phyloP scores from a whole-genome alignment of 164 flowering plant species.

The Echeveria elegans region DNA sequence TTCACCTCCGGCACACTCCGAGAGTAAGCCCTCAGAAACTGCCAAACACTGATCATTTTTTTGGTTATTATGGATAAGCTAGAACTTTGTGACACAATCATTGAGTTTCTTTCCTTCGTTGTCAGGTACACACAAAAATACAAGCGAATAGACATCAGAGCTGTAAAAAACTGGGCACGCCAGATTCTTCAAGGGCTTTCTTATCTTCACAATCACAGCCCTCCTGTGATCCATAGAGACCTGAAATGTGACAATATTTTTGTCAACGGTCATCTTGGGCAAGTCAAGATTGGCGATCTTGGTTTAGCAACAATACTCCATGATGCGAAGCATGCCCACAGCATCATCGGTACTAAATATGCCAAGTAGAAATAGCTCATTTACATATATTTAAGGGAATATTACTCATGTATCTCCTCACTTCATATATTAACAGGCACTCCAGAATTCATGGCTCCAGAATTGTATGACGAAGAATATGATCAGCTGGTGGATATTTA shows the following conservation, averaged over 20 bases:
- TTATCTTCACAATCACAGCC: constrained; percentile 68
- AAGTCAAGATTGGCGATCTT: constrained; percentile 89
- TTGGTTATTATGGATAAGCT: too few species aligned
- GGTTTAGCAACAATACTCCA: constrained; percentile 81
- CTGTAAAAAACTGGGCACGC: constrained; percentile 77
- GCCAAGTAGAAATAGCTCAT: too few species aligned
- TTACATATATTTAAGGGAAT: neutral
- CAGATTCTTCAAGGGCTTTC: constrained; percentile 75
- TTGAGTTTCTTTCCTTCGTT: too few species aligned
- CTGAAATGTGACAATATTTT: constrained; percentile 95
- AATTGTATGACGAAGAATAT: constrained; percentile 76
- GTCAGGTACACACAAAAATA: constrained; percentile 65
- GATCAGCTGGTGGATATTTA: constrained; percentile 81
- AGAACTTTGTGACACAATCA: too few species aligned
- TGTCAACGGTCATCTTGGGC: constrained; percentile 87
- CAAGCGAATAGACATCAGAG: constrained; percentile 50
- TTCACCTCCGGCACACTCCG: constrained; percentile 87
- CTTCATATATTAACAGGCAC: constrained; percentile 43
- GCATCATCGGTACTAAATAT: constrained; percentile 58
- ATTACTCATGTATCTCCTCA: too few species aligned
- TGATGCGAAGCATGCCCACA: constrained; percentile 63
- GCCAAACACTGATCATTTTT: neutral
- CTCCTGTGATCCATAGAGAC: constrained; percentile 89
- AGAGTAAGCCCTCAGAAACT: constrained; percentile 46
- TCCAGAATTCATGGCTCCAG: constrained; percentile 97